Conservation (phyloP, 148 eudicot species). For the Rhododendron williamsianum region DNA sequence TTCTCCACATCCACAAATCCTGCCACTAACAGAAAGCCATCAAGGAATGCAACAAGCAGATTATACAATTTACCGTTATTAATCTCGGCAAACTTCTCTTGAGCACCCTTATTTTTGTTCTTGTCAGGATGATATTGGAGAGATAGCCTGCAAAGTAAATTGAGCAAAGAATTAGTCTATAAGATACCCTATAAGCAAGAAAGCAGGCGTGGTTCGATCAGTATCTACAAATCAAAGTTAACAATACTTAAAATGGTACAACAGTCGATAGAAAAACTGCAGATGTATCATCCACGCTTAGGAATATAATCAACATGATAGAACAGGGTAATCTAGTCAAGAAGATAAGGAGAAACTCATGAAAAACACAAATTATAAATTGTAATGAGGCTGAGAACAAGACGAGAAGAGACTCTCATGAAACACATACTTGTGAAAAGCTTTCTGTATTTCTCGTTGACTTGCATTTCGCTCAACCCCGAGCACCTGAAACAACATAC, state of each 20-base stretch:
- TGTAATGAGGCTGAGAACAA: neutral
- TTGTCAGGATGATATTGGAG: constrained; percentile 95
- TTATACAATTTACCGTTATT: constrained; percentile 55
- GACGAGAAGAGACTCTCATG: neutral
- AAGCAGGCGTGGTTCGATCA: neutral
- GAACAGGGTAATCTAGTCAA: neutral
- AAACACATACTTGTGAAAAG: constrained; percentile 83
- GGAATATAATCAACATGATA: neutral
- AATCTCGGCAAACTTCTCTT: constrained; percentile 86
- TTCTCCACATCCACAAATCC: neutral
- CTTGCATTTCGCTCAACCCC: constrained; percentile 81
- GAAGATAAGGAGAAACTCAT: neutral
- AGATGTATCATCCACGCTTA: neutral
- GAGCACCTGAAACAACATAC: constrained; percentile 49
- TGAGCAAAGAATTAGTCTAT: neutral
- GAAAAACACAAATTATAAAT: neutral
- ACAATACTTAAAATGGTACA: neutral
- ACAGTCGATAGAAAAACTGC: neutral
- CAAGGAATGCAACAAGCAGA: neutral
- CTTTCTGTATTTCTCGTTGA: constrained; percentile 88
- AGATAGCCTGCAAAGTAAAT: constrained; percentile 56
- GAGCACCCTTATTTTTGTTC: constrained; percentile 89
- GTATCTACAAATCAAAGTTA: neutral
- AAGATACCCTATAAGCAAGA: neutral
- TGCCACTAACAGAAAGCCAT: neutral